Percentiles rank a stretch among this genome's conserved stretches.
Evolutionary conservation across 192 early-diverging fungal genomes (phyloP).

Genomic region (Coemansia sp.): DNA sequence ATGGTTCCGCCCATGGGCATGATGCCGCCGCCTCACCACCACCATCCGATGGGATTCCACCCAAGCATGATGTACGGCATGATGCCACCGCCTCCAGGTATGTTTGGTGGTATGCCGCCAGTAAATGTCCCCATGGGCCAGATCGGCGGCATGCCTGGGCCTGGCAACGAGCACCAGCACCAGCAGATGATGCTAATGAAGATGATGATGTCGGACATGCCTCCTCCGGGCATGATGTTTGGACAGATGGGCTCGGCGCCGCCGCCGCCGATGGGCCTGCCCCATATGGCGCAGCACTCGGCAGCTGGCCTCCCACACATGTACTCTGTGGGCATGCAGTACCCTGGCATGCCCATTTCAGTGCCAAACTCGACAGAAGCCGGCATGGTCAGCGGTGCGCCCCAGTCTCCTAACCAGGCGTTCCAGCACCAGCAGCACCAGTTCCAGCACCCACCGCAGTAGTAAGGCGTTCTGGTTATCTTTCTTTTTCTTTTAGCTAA

Average conservation of each 20-base stretch:
- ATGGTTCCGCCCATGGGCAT: conserved; percentile 46
- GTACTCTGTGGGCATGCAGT: conserved; percentile 28
- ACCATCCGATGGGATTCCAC: conserved; percentile 42
- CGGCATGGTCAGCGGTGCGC: conserved; percentile 4
- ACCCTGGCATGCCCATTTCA: conserved; percentile 6
- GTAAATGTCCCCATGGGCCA: conserved; percentile 29
- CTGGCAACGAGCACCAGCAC: conserved; percentile 29
- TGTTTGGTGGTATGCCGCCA: conserved; percentile 44
- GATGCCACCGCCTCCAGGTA: conserved; percentile 43
- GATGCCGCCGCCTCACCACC: conserved; percentile 22
- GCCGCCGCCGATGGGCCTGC: conserved; percentile 17
- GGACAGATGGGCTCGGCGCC: conserved; percentile 35
- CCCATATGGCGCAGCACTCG: conserved; percentile 21
- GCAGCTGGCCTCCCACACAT: conserved; percentile 17
- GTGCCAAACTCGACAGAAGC: not conserved
- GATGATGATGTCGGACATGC: conserved; percentile 48
- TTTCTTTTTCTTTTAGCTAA: not conserved
- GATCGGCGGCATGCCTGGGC: conserved; percentile 28
- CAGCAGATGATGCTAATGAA: conserved; percentile 38
- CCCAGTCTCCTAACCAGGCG: conserved; percentile 11
- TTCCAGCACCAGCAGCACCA: conserved; percentile 26
- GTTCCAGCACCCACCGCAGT: conserved; percentile 1
- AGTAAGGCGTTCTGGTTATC: not conserved
- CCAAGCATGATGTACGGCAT: conserved; percentile 54
- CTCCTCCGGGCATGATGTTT: conserved; percentile 36